Percentiles rank a stretch among this genome's conserved stretches.
phyloP scores from a whole-genome alignment of 345 rosid genomes.

The Gossypium raimondii region DNA sequence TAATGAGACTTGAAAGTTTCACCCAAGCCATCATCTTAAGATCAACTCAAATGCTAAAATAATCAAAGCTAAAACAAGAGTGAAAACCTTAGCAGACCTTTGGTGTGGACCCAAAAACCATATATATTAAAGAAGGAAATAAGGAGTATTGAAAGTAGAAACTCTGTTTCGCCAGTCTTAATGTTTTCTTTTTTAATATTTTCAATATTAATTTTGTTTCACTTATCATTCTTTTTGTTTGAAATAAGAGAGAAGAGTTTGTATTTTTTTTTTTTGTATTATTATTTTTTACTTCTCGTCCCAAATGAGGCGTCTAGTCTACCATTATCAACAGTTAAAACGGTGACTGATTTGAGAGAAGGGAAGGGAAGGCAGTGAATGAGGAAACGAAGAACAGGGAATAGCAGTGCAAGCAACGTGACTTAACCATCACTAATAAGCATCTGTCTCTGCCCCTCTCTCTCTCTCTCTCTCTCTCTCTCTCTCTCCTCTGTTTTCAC shows the following conservation, averaged over 20 bases:
- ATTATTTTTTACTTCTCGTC: background rate
- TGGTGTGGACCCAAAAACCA: background rate
- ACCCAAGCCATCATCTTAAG: background rate
- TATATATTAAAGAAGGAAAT: too few species aligned
- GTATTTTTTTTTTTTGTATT: background rate
- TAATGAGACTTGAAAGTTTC: background rate
- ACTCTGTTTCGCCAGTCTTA: background rate
- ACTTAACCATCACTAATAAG: slow-evolving; percentile 17
- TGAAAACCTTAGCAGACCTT: too few species aligned
- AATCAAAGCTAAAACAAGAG: background rate
- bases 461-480: slow-evolving; percentile 4
- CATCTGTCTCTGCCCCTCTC: background rate
- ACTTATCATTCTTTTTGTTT: background rate
- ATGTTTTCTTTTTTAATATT: background rate
- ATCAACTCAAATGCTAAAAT: background rate
- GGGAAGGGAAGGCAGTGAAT: slow-evolving; percentile 20
- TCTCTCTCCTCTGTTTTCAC: slow-evolving; percentile 24
- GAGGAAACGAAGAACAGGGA: slow-evolving; percentile 12
- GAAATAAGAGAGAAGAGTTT: background rate
- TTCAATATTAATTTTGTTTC: background rate
- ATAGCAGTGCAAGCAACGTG: slow-evolving; percentile 21
- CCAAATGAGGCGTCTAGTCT: slow-evolving; percentile 2
- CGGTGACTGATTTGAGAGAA: slow-evolving; percentile 29
- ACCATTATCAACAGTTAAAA: slow-evolving; percentile 6
- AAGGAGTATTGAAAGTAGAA: background rate